Conservation (phyloP, 495 filamentous ascomycete genomes). For the Penicillium psychrofluorescens region DNA sequence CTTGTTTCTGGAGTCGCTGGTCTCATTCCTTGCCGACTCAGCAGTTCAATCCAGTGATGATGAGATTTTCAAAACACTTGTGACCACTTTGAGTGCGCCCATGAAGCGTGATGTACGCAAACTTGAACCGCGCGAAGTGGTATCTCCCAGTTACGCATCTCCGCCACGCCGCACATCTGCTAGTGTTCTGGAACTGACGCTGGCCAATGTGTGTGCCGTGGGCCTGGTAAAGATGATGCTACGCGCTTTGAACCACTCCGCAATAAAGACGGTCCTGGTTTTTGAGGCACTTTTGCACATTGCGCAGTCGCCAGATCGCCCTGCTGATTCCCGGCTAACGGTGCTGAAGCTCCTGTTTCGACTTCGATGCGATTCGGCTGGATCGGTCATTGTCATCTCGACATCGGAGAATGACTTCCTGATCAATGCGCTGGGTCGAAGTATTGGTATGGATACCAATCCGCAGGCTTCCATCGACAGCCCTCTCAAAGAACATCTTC, state of each 20-base stretch:
- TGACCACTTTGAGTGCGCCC: slow-evolving; percentile 27
- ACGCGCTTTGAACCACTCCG: slow-evolving; percentile 32
- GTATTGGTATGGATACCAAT: slow-evolving; percentile 34
- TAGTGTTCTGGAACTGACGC: slow-evolving; percentile 26
- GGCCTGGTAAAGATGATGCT: slow-evolving; percentile 40
- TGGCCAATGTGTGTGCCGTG: slow-evolving; percentile 37
- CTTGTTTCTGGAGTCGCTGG: slow-evolving; percentile 41
- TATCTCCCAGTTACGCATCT: slow-evolving; percentile 11
- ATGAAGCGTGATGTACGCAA: slow-evolving; percentile 28
- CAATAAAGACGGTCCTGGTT: slow-evolving; percentile 27
- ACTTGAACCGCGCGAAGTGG: slow-evolving; percentile 13
- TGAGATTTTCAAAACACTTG: slow-evolving; percentile 23
- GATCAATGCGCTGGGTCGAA: slow-evolving; percentile 64
- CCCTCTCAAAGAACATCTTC: slow-evolving; percentile 13
- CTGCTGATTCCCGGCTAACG: slow-evolving; percentile 64
- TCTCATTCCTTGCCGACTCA: slow-evolving; percentile 35
- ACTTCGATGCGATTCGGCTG: slow-evolving; percentile 69
- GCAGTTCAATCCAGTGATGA: slow-evolving; percentile 24
- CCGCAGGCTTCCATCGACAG: slow-evolving; percentile 18
- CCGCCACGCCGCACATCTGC: slow-evolving; percentile 25
- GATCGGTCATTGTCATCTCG: slow-evolving; percentile 60
- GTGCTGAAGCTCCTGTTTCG: slow-evolving; percentile 81
- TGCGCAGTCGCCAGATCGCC: slow-evolving; percentile 30
- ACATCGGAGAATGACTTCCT: slow-evolving; percentile 62
- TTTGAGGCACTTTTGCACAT: slow-evolving; percentile 34